A percentile compares a stretch with the other conserved stretches of the same genome.
Evolutionary conservation across 192 early-diverging fungal genomes (phyloP).

Genomic region (Lobosporangium transversale): DNA sequence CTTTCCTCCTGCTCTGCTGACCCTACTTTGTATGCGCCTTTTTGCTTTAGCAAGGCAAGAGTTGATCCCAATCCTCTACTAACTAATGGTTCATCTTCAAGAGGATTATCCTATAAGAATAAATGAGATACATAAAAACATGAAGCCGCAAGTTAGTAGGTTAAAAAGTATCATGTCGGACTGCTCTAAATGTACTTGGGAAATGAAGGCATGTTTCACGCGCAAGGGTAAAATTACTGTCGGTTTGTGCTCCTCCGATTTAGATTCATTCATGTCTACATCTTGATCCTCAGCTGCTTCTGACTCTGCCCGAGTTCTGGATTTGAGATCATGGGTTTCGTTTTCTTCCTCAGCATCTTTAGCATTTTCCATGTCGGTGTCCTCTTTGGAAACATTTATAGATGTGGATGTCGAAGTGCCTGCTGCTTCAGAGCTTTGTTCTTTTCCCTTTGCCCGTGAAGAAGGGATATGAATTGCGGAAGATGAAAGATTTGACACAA

Average conservation of each 20-base stretch:
- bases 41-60: constrained; percentile 80
- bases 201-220: too few species aligned
- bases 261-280: constrained; percentile 25
- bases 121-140: not conserved
- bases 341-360: constrained; percentile 46
- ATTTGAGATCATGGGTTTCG: constrained; percentile 12
- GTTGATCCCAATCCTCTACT: constrained; percentile 85
- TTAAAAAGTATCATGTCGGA: too few species aligned
- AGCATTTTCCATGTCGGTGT: constrained; percentile 32
- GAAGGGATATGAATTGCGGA: constrained; percentile 9
- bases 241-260: constrained; percentile 26
- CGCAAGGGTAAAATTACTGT: constrained; percentile 25
- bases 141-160: too few species aligned
- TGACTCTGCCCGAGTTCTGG: constrained; percentile 32
- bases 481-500: constrained; percentile 68
- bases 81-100: constrained; percentile 84
- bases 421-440: constrained; percentile 4
- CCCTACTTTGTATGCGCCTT: constrained; percentile 72
- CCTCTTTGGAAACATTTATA: constrained; percentile 19
- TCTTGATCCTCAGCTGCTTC: constrained; percentile 28
- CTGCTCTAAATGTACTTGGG: too few species aligned
- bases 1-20: constrained; percentile 73
- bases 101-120: constrained; percentile 13
- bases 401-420: not conserved
- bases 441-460: constrained; percentile 53